These are phyloP conservation scores for Epichloe aotearoae DNA, from an alignment of 2,329 filamentous ascomycete genomes.

Conservation along the genomic window DNA sequence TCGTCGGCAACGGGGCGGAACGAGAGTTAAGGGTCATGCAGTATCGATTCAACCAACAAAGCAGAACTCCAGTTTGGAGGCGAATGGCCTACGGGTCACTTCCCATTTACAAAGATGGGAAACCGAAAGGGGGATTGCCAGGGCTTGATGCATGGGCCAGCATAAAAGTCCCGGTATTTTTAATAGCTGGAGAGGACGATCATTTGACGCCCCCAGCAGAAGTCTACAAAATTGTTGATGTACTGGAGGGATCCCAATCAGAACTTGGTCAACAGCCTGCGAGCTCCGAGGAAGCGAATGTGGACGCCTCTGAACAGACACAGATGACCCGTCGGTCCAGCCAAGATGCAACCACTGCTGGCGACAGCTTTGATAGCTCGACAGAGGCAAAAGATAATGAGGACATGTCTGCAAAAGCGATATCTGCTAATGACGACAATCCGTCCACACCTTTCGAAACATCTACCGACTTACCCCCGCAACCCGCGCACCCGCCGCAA, in stretches of 20 bases:
- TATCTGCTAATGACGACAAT: conserved; percentile 28
- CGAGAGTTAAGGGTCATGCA: conserved; percentile 54
- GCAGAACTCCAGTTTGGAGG: conserved; percentile 67
- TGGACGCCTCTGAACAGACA: background rate
- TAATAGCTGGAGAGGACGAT: conserved; percentile 69
- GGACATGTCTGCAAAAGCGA: conserved; percentile 6
- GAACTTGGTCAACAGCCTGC: conserved; percentile 10
- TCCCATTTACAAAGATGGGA: conserved; percentile 41
- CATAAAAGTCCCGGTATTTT: conserved; percentile 59
- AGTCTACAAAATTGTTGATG: conserved; percentile 49
- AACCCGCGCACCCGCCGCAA: conserved; percentile 34
- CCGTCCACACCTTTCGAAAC: conserved; percentile 33
- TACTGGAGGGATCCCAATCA: conserved; percentile 20
- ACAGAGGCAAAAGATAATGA: background rate
- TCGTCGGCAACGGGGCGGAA: conserved; percentile 57
- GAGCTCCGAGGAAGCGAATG: background rate
- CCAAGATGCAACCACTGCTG: background rate
- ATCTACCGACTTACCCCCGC: conserved; percentile 24
- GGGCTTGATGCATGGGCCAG: conserved; percentile 58
- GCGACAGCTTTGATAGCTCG: background rate
- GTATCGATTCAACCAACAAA: conserved; percentile 68
- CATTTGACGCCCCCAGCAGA: conserved; percentile 60
- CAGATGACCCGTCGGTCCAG: background rate
- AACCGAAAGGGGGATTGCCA: conserved; percentile 53
- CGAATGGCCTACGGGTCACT: conserved; percentile 65